Evolutionary conservation across 1,139 yeast species (phyloP).

Genomic region (Yarrowia galli): DNA sequence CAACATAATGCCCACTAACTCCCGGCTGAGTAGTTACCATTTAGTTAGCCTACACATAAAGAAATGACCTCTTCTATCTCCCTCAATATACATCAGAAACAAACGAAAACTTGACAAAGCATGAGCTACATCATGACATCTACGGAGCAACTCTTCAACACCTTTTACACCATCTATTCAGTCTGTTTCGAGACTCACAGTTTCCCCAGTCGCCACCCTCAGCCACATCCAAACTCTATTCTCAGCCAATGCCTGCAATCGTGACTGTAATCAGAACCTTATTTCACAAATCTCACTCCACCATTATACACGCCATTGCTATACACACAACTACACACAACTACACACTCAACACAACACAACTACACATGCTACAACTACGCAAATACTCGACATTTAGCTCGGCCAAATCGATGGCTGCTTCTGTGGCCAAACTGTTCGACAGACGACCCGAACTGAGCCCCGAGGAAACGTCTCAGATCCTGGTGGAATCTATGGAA

Average conservation of each 20-base stretch:
- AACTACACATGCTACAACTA: neutral
- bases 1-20: no score
- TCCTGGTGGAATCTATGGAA: conserved; percentile 34
- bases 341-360: conserved; percentile 4
- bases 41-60: no score
- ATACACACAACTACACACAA: no score
- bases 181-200: neutral
- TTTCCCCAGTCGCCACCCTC: neutral
- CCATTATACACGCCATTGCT: neutral
- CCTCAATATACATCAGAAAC: no score
- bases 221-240: neutral
- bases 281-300: neutral
- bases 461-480: conserved; percentile 21
- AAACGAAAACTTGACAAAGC: no score
- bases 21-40: no score
- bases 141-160: no score
- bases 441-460: conserved; percentile 31
- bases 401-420: conserved; percentile 35
- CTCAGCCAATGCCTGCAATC: conserved; percentile 2
- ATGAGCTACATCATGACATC: no score
- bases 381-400: conserved; percentile 27
- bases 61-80: no score
- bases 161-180: no score
- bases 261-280: conserved; percentile 21
- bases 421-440: conserved; percentile 25